Base-by-base conservation (phyloP, 2,329 filamentous ascomycete genomes). In the Nemania sp. region DNA sequence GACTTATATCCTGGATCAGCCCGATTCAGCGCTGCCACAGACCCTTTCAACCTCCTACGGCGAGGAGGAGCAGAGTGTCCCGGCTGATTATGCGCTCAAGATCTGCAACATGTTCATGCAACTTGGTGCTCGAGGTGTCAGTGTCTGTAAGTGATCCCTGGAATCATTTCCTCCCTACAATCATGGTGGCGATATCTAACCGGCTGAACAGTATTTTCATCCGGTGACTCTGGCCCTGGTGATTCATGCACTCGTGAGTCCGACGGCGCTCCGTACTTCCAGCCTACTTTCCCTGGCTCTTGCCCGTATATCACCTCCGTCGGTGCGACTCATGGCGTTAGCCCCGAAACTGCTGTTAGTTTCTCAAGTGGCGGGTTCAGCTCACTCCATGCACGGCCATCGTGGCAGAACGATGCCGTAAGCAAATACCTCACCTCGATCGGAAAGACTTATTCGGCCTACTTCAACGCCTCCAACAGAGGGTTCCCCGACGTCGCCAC, bases 31-130 rank as follows among this genome's bases (percentile, higher is more conserved):
- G 15, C 71, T 88, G 2, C 85, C 86, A 1, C 78, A 83, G 41
- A 79, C 84, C 20, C 80, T 88, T 64, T 80, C 77, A 39, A 84
- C 82, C 34, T 86, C 82, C 0, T 89, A 88, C 64, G 84, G 83
- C 36, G 83, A 88, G 60, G 77, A 82, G 44, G 86, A 89, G 68
- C 80, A 86, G 22, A 86, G 79, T 7, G 66, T 88, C 0, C 84
- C 86, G 0, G 66, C 72, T 2, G 77, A 79, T 9, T 89, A 87
- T 65, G 81, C 82, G 12, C 74, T 75, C 23, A 76, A 77, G 39
- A 82, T 86, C 28, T 88, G 86, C 73, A 77, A 81, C 55, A 74
- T 83, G 57, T 85, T 86, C 61, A 82, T 80, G 44, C 79, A 86
- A 59, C 80, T 88, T 26, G 84, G 83, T 15, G 79, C 82, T 2